Evolutionary conservation across 2,329 filamentous ascomycete genomes (phyloP), one percentile per base, ranked within the genome.

Genomic region (Phyllosticta paracitricarpa): DNA sequence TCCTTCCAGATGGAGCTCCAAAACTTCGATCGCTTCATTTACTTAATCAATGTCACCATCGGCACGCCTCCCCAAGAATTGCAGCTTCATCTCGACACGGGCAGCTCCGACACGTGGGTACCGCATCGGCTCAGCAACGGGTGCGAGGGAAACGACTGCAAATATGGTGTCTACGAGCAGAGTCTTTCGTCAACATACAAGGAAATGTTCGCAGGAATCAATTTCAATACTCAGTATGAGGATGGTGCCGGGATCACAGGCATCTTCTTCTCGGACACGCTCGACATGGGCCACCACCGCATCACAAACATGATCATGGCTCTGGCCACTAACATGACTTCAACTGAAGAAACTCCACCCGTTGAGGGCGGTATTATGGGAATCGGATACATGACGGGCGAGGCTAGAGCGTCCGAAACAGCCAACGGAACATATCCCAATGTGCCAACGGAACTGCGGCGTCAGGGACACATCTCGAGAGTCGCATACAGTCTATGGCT

Each of bases 401-500:
- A 58, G 33, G n/a, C 17, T n/a, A 35, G 28, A 24, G 8, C 10
- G n/a, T n/a, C n/a, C n/a, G n/a, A n/a, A n/a, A n/a, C n/a, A n/a
- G n/a, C 22, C 10, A 58, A 58, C 33, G 25, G 6, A 1, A 58
- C 28, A 0, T 92, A 92, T 73, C 73, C 83, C 53, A 92, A 91
- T 70, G 77, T 92, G 6, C 88, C 88, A 1, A 80, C 82, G 52
- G 82, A 82, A 63, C 77, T 92, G 77, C 82, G 82, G 1, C 73
- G 82, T 30, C 77, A 82, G 3, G 84, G 84, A 7, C 60, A 81
- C 57, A 89, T 89, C 65, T 73, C 81, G 19, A 84, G 86, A 19
- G 86, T 82, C 60, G 85, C 87, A 2, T 92, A 87, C 75, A 89
- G 86, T 68, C 51, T 62, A 7, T 66, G 63, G 63, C 74, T 93